These are phyloP conservation scores for Pythium apleroticum DNA, from an alignment of 352 stramenopile genomes.

Conservation along the genomic window DNA sequence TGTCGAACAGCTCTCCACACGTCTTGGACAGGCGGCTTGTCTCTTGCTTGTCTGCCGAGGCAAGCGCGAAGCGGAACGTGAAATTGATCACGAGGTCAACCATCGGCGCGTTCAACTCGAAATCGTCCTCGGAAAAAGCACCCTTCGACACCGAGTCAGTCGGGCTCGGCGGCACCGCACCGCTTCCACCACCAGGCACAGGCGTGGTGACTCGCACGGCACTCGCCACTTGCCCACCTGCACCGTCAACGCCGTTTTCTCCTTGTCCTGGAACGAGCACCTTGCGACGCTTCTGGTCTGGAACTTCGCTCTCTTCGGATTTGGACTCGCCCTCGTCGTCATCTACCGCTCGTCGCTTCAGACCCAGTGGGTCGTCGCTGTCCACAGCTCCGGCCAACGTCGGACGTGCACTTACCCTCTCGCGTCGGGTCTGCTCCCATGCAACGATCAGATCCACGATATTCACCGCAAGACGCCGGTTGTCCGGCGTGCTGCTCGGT, in stretches of 20 bases:
- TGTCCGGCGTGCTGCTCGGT: constrained; percentile 91
- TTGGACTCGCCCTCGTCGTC: constrained; percentile 1
- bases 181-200: background rate
- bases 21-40: constrained; percentile 87
- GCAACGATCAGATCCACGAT: constrained; percentile 96
- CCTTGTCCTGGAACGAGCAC: background rate
- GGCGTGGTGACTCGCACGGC: constrained; percentile 10
- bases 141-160: constrained; percentile 10
- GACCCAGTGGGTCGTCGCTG: background rate
- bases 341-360: constrained; percentile 17
- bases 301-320: constrained; percentile 16
- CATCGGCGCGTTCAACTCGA: constrained; percentile 84
- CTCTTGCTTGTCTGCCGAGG: constrained; percentile 88
- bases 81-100: constrained; percentile 94
- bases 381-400: background rate
- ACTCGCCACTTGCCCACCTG: background rate
- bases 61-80: constrained; percentile 83
- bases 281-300: constrained; percentile 9
- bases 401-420: constrained; percentile 42
- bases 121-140: constrained; percentile 75
- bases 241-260: background rate
- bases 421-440: constrained; percentile 91
- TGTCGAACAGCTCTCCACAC: constrained; percentile 87
- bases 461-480: constrained; percentile 90
- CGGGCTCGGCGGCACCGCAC: constrained; percentile 22